Base-by-base conservation (phyloP, 371 early-diverging fungal species). In the Rhizopus delemar region DNA sequence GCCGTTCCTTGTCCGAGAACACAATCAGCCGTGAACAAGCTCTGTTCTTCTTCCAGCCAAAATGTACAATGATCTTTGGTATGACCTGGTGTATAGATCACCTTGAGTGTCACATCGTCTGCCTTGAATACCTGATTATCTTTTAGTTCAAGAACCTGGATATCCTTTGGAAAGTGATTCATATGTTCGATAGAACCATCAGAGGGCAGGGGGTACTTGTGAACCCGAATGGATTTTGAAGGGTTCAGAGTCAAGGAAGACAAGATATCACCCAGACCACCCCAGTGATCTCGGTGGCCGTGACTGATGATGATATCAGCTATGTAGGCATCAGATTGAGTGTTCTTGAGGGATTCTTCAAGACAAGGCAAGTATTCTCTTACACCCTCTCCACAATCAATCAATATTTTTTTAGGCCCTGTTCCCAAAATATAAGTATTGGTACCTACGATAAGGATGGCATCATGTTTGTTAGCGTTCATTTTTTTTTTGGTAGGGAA, bases 401-500 rank as follows among this genome's bases (percentile, higher is more conserved):
- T 70, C 5, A 96, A 77, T 2, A 92, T 59, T 32, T 92, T 86
- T 33, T 69, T 62, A 12, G 74, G 46, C 0, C 94, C 94, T 6
- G 78, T 73, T 9, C 96, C 96, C 29, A 94, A 74, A n/a, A 96
- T 43, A 63, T 94, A 96, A 0, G 92, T 93, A 65, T 96, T 96
- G 43, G 96, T 93, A 32, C 94, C 87, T 85, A 11, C 1, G 15
- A n/a, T 43, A 1, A 1, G 35, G 8, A 38, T 59, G 2, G 6
- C 31, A 33, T 57, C 3, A 22, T 16, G 22, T 35, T 35, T 15
- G 4, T 8, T 33, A 16, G 0, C 4, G 4, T 41, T 32, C 3
- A 45, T 12, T 45, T 36, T 43, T n/a, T 22, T 22, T 22, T 22
- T 22, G 22, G 22, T 22, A 22, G 2, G 22, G 22, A 22, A 22